Conservation (phyloP, 2,329 filamentous ascomycete genomes). For the Aspergillus sp. region DNA sequence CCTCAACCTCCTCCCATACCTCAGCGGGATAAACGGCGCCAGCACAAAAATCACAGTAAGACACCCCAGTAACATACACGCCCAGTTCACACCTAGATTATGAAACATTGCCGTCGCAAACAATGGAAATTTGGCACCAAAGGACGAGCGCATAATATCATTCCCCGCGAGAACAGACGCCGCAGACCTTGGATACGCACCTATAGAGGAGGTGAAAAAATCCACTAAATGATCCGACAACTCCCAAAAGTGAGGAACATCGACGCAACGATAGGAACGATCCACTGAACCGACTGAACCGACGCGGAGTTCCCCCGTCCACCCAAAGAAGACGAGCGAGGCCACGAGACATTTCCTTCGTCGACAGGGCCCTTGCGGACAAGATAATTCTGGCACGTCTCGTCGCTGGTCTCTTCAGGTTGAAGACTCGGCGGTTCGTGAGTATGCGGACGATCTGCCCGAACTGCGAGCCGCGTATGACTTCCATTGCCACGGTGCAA, state of each 20-base stretch:
- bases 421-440: conserved; percentile 15
- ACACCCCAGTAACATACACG: conserved; percentile 37
- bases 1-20: conserved; percentile 20
- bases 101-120: conserved; percentile 40
- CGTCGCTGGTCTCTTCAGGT: conserved; percentile 24
- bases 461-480: conserved; percentile 28
- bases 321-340: no score
- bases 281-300: no score
- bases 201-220: conserved; percentile 44
- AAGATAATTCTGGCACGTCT: neutral
- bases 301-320: no score
- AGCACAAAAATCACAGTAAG: conserved; percentile 33
- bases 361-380: neutral
- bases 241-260: no score
- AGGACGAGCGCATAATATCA: conserved; percentile 70
- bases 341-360: conserved; percentile 9
- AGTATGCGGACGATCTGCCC: conserved; percentile 28
- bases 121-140: conserved; percentile 34
- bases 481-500: conserved; percentile 15
- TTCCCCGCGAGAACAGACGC: conserved; percentile 75
- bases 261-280: no score
- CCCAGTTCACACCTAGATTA: conserved; percentile 36
- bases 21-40: conserved; percentile 30
- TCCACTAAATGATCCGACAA: no score
- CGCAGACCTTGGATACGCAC: conserved; percentile 29